Base-by-base conservation (phyloP, 352 stramenopile genomes). In the Phytophthora agathidicida region DNA sequence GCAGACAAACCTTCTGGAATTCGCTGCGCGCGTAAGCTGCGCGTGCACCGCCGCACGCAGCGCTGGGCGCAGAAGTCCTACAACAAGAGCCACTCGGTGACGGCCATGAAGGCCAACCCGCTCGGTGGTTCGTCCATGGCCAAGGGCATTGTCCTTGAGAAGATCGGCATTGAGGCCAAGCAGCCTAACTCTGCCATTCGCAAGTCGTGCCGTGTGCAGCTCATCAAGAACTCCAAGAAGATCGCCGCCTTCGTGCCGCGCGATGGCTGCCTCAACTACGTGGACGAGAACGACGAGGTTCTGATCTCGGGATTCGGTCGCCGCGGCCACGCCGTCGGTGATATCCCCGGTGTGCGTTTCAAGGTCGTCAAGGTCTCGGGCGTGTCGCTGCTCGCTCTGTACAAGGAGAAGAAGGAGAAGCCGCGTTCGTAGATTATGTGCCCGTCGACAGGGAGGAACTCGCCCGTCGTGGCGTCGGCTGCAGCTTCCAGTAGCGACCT, bases 141-240 rank as follows among this genome's bases (percentile, higher is more conserved):
- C 70, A 99, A 99, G 93, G 98, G 98, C 79, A 99, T 99, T 79
- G 98, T 99, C 31, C 88, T 99, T 37, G 98, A 99, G 82, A 99
- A 99, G 93, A 99, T 99, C 63, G 98, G 98, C 80, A 99, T 99
- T 97, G 98, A 99, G 76, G 97, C 98, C 67, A 99, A 99, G 88
- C 98, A 99, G 91, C 98, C 98, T 53, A 99, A 99, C 94, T 99
- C 97, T 37, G 98, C 98, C 66, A 99, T 99, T 89, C 97, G 98
- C 76, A 99, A 99, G 93, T 99, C 96, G 74, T 97, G 98, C 33
- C 96, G 98, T 84, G 98, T 99, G 59, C 98, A 99, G 87, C 86
- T 99, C 32, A 99, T 99, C 87, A 99, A 99, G 96, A 99, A 99
- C 83, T 98, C 97, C 71, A 99, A 99, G 97, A 99, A 99, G 91